Conservation (phyloP, 2,329 filamentous ascomycete genomes). For the Xylaria digitata region DNA sequence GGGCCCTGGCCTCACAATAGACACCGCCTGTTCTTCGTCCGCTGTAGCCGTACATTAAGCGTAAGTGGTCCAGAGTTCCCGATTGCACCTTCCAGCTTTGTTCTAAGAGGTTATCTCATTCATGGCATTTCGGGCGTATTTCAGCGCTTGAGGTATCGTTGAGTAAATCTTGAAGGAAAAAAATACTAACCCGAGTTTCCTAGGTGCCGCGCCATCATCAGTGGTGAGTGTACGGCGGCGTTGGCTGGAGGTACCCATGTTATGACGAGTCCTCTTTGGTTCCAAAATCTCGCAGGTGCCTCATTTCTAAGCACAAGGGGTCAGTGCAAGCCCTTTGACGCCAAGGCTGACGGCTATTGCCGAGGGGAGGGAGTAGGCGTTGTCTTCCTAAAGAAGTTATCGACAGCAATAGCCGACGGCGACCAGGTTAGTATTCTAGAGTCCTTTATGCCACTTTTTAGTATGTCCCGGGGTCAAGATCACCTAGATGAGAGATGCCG, state of each 20-base stretch:
- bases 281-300: slow-evolving; percentile 44
- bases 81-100: background rate
- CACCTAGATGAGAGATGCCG: background rate
- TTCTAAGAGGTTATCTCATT: background rate
- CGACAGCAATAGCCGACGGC: slow-evolving; percentile 58
- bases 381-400: slow-evolving; percentile 61
- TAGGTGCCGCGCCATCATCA: slow-evolving; percentile 43
- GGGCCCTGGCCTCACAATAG: slow-evolving; percentile 45
- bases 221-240: slow-evolving; percentile 48
- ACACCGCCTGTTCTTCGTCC: slow-evolving; percentile 52
- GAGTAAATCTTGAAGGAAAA: background rate
- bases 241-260: slow-evolving; percentile 50
- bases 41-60: slow-evolving; percentile 53
- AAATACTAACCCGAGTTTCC: background rate
- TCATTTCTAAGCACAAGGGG: slow-evolving; percentile 47
- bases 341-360: slow-evolving; percentile 62
- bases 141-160: too few species aligned
- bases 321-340: slow-evolving; percentile 52
- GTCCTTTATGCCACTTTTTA: background rate
- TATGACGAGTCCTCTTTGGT: slow-evolving; percentile 43
- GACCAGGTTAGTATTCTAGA: slow-evolving; percentile 51
- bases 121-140: background rate
- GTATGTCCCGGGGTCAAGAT: too few species aligned
- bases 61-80: background rate
- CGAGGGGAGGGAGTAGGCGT: slow-evolving; percentile 60